Conservation (phyloP, 2,329 filamentous ascomycete genomes). For the Botrytis deweyae region DNA sequence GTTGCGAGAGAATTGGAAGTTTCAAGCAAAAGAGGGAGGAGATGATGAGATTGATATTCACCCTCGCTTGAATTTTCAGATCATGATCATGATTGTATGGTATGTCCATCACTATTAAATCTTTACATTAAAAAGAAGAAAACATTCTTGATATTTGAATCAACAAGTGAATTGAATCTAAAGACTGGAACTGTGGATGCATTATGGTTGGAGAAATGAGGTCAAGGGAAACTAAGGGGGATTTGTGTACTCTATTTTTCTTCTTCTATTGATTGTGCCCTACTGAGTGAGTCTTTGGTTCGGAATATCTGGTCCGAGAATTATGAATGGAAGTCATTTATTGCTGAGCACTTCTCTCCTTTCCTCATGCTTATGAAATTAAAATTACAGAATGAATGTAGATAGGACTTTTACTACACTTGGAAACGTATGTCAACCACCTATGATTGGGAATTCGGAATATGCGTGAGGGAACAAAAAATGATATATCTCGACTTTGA, state of each 20-base stretch:
- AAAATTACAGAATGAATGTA: neutral
- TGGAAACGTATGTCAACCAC: too few species aligned
- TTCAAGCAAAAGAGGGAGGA: neutral
- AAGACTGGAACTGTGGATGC: too few species aligned
- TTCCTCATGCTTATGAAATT: fast-evolving
- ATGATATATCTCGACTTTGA: too few species aligned
- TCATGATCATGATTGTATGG: neutral
- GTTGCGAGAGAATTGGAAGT: neutral
- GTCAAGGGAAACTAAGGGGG: neutral
- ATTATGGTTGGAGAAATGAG: neutral
- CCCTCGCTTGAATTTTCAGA: too few species aligned
- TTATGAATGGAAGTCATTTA: neutral
- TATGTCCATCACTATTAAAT: neutral
- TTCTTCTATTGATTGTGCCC: too few species aligned
- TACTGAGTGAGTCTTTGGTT: neutral
- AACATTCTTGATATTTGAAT: neutral
- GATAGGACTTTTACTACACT: too few species aligned
- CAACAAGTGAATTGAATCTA: too few species aligned
- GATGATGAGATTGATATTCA: neutral
- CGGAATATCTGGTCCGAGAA: neutral
- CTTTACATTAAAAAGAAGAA: neutral
- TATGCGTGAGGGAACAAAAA: too few species aligned
- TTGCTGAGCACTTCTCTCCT: neutral
- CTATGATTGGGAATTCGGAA: too few species aligned
- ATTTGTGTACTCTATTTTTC: neutral